phyloP scores from a whole-genome alignment of 179 eudicot genomes.

The Spinacia oleracea region DNA sequence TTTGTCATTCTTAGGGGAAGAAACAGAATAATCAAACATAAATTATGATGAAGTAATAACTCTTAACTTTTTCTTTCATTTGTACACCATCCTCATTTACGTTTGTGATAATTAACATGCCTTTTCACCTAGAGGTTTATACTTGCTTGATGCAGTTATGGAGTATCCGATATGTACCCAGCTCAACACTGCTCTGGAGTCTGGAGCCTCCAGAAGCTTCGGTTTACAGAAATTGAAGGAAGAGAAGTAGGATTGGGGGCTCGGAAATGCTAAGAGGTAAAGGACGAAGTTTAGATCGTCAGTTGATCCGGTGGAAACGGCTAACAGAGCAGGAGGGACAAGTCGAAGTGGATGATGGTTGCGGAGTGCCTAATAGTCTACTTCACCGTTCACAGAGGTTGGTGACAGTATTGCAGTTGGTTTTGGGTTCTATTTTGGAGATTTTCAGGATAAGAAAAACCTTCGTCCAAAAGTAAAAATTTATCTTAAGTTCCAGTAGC shows the following conservation, averaged over 20 bases:
- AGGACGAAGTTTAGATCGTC: slow-evolving; percentile 45
- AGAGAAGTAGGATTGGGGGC: slow-evolving; percentile 42
- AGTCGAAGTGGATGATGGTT: slow-evolving; percentile 56
- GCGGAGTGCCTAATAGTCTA: slow-evolving; percentile 55
- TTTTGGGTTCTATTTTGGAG: background rate
- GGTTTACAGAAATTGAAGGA: slow-evolving; percentile 43
- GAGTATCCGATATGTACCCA: slow-evolving; percentile 69
- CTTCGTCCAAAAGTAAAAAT: too few species aligned
- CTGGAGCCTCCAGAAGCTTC: too few species aligned
- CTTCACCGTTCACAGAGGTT: slow-evolving; percentile 1
- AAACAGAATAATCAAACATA: background rate
- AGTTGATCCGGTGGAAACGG: slow-evolving; percentile 46
- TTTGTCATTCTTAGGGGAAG: background rate
- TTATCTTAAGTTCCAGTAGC: too few species aligned
- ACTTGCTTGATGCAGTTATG: slow-evolving; percentile 57
- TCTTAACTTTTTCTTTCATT: background rate
- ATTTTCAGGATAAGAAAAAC: background rate
- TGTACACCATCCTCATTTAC: background rate
- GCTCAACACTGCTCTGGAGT: slow-evolving; percentile 55
- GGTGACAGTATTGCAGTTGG: background rate
- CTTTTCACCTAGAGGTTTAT: slow-evolving; percentile 42
- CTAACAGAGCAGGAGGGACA: slow-evolving; percentile 55
- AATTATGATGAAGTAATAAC: background rate
- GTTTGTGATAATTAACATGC: background rate
- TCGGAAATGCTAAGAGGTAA: slow-evolving; percentile 54